Evolutionary conservation across 2,329 filamentous ascomycete genomes (phyloP), one percentile per base, ranked within the genome.

Genomic region (Drechslera avenae): DNA sequence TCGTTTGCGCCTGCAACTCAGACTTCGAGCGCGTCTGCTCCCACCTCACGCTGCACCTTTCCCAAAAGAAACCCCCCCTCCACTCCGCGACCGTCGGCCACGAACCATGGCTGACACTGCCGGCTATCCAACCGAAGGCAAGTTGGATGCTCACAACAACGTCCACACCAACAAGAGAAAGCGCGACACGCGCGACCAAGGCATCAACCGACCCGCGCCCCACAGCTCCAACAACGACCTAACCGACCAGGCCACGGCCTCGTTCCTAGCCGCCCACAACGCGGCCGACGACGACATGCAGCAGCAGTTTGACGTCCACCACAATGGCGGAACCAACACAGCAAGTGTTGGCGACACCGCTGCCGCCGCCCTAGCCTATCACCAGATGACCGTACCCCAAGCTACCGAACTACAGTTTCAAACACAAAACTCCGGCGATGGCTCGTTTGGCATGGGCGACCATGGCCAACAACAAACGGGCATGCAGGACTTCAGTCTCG

Each of bases 271-370:
- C 19, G 69, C 68, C 46, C 72, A 77, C 55, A 73, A 75, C 57
- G 72, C 70, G 10, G 67, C 71, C 42, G 72, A 77, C 35, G 70
- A 74, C 56, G 73, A 77, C 34, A 77, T 77, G 68, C 71, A 75
- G 50, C 68, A 72, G 46, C 66, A 67, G 34, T 76, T 77, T 46
- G 73, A 75, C 55, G 65, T 71, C 8, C 76, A 78, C 39, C 81
- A 83, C 55, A 85, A 83, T 57, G 81, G 81, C 47, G 74, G 80
- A 35, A 73, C 77, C 48, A 78, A 76, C 66, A 78, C 69, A 67
- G 74, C 76, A 30, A 78, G 71, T 55, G 77, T 78, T 10, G 79
- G 75, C 58, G 85, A 85, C 39, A 86, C 85, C 33, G 84, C 85
- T 41, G 83, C 83, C 16, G 85, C 85, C 12, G 78, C 78, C 5